Evolutionary conservation across 2,329 filamentous ascomycete species (phyloP), one percentile per base, ranked within the genome.

Genomic region (Epicoccum nigrum): DNA sequence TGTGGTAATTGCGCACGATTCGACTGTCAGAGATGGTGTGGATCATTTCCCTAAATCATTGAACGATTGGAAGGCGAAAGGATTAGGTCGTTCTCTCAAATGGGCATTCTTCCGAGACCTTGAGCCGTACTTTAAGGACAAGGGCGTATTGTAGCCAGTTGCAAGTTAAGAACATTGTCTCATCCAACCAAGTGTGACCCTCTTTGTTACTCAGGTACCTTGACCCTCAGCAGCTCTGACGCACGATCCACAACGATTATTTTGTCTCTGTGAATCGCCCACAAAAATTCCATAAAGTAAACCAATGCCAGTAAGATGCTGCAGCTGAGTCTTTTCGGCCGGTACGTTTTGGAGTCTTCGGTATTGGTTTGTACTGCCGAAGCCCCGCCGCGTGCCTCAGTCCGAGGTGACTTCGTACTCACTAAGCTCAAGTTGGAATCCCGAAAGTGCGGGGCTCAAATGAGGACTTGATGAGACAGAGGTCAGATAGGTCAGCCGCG

Each of bases 1-100:
- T 11, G 62, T 68, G 2, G 55, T 65, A 32, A 60, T 69, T 20
- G 62, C 67, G 25, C 67, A 69, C 44, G 67, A 69, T 42, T 53
- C 58, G 7, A 62, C 62, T 11, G 51, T 69, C 3, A 43, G 54
- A 41, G 62, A 61, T 47, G 59, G 60, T 4, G 55, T 68, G 4
- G 56, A 63, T 3, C 59, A 59, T 38, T 69, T 66, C 28, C 66
- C 66, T 9, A 55, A 56, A 7, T 44, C 43, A 13, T 27, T 65
- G 15, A 66, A 68, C 49, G 51, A 53, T 5, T 69, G 65, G 64
- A 65, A 61, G 43, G 49, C 56, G n/a, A 61, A 55, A 19, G 59
- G 56, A 12, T 67, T 61, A 58, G 64, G 60, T 12, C 55, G 54
- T 21, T 59, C 54, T 7, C 39, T 60, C 15, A 62, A 54, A 15